Evolutionary conservation across 2,329 filamentous ascomycete species (phyloP).

Genomic region (Fusarium goolgardi): DNA sequence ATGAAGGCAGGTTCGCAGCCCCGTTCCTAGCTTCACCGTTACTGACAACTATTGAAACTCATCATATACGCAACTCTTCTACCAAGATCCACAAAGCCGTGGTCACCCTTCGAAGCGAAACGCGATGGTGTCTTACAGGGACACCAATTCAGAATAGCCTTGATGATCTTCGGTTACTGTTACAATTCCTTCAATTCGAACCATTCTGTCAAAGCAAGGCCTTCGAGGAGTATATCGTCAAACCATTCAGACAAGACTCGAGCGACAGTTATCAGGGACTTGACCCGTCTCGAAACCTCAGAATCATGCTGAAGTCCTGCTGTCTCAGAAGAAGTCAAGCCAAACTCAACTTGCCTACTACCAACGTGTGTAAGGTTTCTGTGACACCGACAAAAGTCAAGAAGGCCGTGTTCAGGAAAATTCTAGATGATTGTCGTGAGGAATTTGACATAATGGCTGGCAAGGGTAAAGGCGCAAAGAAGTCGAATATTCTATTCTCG

Average conservation of each 20-base stretch:
- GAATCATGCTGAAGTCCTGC: rapidly evolving
- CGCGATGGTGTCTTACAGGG: neutral
- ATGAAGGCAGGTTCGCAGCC: neutral
- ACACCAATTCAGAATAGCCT: neutral
- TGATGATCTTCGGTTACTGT: neutral
- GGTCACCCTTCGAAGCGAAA: rapidly evolving
- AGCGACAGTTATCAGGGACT: neutral
- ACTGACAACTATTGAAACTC: neutral
- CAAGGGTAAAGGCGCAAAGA: rapidly evolving
- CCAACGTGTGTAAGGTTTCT: rapidly evolving
- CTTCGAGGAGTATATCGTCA: neutral
- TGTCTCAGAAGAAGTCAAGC: neutral
- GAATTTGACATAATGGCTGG: neutral
- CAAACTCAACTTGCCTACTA: rapidly evolving
- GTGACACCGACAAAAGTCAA: neutral
- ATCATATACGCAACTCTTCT: neutral
- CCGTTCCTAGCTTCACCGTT: rapidly evolving
- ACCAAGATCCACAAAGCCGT: neutral
- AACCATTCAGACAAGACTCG: neutral
- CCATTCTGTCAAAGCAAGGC: neutral
- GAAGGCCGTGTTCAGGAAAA: neutral
- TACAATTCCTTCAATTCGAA: neutral
- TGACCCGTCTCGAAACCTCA: neutral
- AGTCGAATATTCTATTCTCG: neutral
- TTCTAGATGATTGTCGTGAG: neutral